Conservation (phyloP, 2,329 filamentous ascomycete species). For the Aspergillus sp. region DNA sequence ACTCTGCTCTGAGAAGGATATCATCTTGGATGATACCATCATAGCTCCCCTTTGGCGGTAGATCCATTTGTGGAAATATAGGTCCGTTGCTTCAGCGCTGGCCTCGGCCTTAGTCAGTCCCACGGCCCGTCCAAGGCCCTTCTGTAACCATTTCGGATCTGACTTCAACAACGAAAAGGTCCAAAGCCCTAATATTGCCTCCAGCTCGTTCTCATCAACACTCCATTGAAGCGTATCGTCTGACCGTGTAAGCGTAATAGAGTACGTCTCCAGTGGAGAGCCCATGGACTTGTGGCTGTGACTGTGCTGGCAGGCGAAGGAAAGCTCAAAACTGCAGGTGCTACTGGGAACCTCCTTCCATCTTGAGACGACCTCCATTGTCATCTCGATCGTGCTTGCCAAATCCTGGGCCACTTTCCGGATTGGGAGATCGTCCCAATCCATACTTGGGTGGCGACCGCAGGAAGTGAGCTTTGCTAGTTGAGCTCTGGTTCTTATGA, state of each 20-base stretch:
- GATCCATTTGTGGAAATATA: slow-evolving; percentile 35
- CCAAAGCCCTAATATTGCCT: slow-evolving; percentile 36
- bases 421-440: slow-evolving; percentile 31
- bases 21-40: slow-evolving; percentile 19
- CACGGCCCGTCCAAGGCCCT: slow-evolving; percentile 22
- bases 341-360: slow-evolving; percentile 19
- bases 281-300: neutral
- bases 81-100: slow-evolving; percentile 20
- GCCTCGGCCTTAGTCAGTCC: slow-evolving; percentile 24
- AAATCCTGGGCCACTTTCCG: slow-evolving; percentile 23
- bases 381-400: slow-evolving; percentile 25
- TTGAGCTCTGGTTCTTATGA: slow-evolving; percentile 24
- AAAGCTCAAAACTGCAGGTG: slow-evolving; percentile 20
- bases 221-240: slow-evolving; percentile 28
- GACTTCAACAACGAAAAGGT: slow-evolving; percentile 30
- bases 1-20: slow-evolving; percentile 17
- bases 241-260: slow-evolving; percentile 17
- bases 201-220: slow-evolving; percentile 25
- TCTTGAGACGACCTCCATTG: slow-evolving; percentile 28
- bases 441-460: slow-evolving; percentile 4
- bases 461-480: slow-evolving; percentile 25
- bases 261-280: slow-evolving; percentile 13
- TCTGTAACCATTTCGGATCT: slow-evolving; percentile 14
- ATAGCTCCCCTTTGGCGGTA: slow-evolving; percentile 25
- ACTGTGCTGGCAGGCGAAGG: slow-evolving; percentile 16